Evolutionary conservation across 2,329 filamentous ascomycete species (phyloP).

Genomic region (Eutypa lata): DNA sequence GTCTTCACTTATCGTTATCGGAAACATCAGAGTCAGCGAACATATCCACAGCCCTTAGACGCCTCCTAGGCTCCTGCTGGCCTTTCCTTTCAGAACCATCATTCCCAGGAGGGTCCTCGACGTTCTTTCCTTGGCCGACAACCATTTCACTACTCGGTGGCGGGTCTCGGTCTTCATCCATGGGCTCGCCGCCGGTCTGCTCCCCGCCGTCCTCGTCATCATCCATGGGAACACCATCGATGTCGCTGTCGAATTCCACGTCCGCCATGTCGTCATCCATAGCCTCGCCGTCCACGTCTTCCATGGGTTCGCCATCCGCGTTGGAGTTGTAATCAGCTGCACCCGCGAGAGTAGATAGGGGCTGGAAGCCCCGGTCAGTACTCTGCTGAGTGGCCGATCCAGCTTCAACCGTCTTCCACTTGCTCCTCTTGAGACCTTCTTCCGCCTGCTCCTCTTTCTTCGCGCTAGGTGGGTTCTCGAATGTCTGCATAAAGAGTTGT

Average conservation of each 20-base stretch:
- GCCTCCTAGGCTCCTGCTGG: constrained; percentile 45
- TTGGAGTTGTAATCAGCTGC: constrained; percentile 31
- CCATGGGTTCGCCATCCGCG: constrained; percentile 34
- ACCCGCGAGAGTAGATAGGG: constrained; percentile 16
- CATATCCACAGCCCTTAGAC: constrained; percentile 80
- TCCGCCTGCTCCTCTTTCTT: constrained; percentile 30
- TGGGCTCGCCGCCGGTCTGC: constrained; percentile 27
- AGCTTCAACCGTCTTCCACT: constrained; percentile 52
- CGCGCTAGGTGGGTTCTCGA: constrained; percentile 65
- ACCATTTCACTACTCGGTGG: constrained; percentile 5
- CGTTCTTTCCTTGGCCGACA: constrained; percentile 19
- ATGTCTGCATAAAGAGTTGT: constrained; percentile 65
- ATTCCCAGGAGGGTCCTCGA: constrained; percentile 21
- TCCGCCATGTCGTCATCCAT: constrained; percentile 46
- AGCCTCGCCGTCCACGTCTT: constrained; percentile 42
- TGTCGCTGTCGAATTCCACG: constrained; percentile 45
- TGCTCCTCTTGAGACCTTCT: constrained; percentile 35
- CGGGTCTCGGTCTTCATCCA: constrained; percentile 27
- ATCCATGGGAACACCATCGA: constrained; percentile 42
- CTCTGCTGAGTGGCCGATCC: constrained; percentile 23
- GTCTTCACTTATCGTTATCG: constrained; percentile 27
- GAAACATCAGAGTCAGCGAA: constrained; percentile 72
- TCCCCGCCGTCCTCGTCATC: constrained; percentile 33
- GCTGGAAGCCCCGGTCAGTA: constrained; percentile 23
- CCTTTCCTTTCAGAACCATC: constrained; percentile 20